Evolutionary conservation across 441 rosid species (phyloP).

Genomic region (Biscutella laevigata): DNA sequence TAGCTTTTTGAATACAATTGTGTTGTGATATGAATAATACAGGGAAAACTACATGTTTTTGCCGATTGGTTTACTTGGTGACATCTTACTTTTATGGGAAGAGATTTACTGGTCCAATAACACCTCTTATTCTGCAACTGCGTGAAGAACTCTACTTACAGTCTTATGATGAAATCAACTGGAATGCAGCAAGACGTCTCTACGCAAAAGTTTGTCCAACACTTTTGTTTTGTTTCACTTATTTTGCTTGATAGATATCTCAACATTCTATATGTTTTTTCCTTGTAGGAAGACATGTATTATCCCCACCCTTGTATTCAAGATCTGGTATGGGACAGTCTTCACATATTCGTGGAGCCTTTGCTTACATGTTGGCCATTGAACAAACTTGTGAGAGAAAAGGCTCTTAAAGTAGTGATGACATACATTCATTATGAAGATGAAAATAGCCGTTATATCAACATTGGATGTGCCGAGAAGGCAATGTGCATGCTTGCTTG

Average conservation of each 20-base stretch:
- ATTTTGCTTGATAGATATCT: neutral
- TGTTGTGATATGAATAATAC: constrained; percentile 10
- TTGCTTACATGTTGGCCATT: constrained; percentile 36
- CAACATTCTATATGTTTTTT: too few relatives aligned
- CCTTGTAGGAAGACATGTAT: constrained; percentile 35
- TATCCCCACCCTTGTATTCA: constrained; percentile 27
- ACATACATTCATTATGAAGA: constrained; percentile 40
- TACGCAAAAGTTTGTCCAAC: constrained; percentile 40
- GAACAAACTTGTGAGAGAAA: constrained; percentile 33
- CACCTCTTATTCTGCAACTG: constrained; percentile 41
- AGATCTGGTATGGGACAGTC: constrained; percentile 24
- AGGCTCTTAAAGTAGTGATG: constrained; percentile 33
- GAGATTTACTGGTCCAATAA: constrained; percentile 50
- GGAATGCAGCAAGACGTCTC: constrained; percentile 40
- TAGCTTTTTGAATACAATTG: too few relatives aligned
- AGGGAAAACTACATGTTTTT: constrained; percentile 57
- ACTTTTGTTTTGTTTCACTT: neutral
- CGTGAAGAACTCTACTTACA: constrained; percentile 41
- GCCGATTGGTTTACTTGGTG: constrained; percentile 59
- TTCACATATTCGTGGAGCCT: constrained; percentile 25
- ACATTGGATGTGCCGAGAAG: constrained; percentile 40
- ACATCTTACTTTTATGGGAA: constrained; percentile 56
- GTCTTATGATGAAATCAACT: constrained; percentile 33
- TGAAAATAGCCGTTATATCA: constrained; percentile 38
- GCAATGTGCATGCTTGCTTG: constrained; percentile 37